These are phyloP conservation scores for Aegilops tauschii DNA, from an alignment of 176 grass and related monocot species.

Conservation along the genomic window DNA sequence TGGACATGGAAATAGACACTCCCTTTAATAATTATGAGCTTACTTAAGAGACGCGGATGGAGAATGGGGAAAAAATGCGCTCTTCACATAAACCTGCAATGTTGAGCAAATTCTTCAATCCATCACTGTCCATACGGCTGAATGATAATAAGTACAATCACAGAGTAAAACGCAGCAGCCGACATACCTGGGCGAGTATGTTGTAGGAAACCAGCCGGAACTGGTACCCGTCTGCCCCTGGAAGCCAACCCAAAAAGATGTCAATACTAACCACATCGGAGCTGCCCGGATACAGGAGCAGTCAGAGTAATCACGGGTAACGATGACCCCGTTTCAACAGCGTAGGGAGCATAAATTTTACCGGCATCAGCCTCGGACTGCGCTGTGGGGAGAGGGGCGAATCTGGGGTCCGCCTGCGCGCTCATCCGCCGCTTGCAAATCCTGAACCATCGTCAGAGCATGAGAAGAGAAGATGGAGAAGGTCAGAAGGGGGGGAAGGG, in stretches of 20 bases:
- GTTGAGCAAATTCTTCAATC: neutral
- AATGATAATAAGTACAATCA: neutral
- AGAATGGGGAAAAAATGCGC: constrained; percentile 71
- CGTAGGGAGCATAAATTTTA: neutral
- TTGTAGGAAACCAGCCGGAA: constrained; percentile 90
- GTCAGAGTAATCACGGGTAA: neutral
- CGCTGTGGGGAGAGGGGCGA: constrained; percentile 41
- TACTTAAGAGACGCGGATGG: constrained; percentile 96
- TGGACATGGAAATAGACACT: neutral
- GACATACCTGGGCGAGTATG: constrained; percentile 83
- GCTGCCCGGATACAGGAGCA: neutral
- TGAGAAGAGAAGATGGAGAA: neutral
- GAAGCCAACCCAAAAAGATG: neutral
- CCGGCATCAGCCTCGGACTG: constrained; percentile 35
- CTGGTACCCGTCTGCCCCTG: constrained; percentile 47
- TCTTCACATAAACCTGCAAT: constrained; percentile 88
- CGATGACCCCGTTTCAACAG: neutral
- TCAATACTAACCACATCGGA: neutral
- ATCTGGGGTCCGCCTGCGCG: constrained; percentile 54
- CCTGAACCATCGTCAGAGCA: constrained; percentile 37
- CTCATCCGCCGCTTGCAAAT: constrained; percentile 61
- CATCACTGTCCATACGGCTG: neutral
- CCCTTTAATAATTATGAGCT: constrained; percentile 13
- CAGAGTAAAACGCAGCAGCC: neutral
- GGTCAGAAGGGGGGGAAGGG: too few relatives aligned